Base-by-base conservation (phyloP, 2,329 filamentous ascomycete species). In the Sarocladium kiliense region DNA sequence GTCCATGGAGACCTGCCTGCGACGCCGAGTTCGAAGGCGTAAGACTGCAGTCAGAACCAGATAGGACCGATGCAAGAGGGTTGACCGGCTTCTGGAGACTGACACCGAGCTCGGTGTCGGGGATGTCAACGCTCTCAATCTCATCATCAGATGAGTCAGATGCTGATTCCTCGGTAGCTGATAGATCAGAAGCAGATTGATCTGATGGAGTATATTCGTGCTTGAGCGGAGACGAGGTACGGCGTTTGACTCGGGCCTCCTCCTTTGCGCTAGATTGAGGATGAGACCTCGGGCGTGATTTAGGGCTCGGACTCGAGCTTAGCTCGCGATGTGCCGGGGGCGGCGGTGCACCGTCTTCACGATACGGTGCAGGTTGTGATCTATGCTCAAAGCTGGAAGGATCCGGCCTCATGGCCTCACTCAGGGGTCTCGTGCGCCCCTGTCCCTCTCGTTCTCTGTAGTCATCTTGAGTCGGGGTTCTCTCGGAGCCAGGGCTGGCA, bases 151-250 rank as follows among this genome's bases (percentile, higher is more conserved):
- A 79, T 9, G 72, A 77, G 30, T 77, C 71, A 2, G 70, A 70
- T 19, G 67, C 73, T 14, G 79, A 81, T 41, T 76, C 73, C 49
- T 83, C 80, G 47, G 76, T 73, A 5, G 79, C 76, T n/a, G 82
- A 79, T 23, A 77, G 78, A 5, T 79, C 84, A 6, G 83, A 83
- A 41, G 83, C 74, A 0, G 82, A 85, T 49, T 77, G 71, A 53
- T 86, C 82, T 1, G 94, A 97, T 14, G 93, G 93, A 59, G 92
- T 87, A 64, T 97, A 99, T 72, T 99, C 93, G 66, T 97, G 93
- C 74, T 99, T 99, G 51, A 99, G 77, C 0, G 94, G 94, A 1
- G 94, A 99, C 0, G 94, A 97, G 1, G 85, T 88, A 18, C 91
- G 84, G 44, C 92, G 84, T 65, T 87, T 82, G 21, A 82, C 11